These are phyloP conservation scores for Cladosporium sp. DNA, from an alignment of 2,329 filamentous ascomycete genomes.

Conservation along the genomic window DNA sequence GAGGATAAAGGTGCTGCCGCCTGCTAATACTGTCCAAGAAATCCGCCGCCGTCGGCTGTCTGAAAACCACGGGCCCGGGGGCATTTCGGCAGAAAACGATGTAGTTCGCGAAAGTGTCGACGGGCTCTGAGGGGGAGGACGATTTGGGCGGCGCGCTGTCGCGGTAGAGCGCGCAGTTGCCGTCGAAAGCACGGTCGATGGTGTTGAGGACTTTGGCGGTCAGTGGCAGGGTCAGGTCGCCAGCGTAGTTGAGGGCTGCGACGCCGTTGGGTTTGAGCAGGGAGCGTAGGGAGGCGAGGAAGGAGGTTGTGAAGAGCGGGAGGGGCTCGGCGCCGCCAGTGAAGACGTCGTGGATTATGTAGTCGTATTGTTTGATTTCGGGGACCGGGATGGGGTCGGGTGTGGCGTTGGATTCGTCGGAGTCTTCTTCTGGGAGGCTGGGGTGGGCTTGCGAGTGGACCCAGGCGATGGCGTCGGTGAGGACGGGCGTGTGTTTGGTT, in stretches of 20 bases:
- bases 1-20: constrained; percentile 63
- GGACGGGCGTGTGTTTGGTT: constrained; percentile 67
- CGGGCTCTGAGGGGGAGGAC: background rate
- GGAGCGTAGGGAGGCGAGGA: constrained; percentile 62
- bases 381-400: background rate
- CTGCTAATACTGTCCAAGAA: constrained; percentile 66
- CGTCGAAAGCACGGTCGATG: constrained; percentile 74
- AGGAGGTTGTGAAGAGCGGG: constrained; percentile 79
- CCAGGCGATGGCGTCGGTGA: constrained; percentile 75
- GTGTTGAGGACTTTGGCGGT: constrained; percentile 76
- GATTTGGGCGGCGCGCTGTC: constrained; percentile 55
- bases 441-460: constrained; percentile 32
- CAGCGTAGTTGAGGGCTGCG: constrained; percentile 94
- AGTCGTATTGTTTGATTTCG: constrained; percentile 58
- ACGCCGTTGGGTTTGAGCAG: constrained; percentile 73
- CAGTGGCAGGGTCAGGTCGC: constrained; percentile 71
- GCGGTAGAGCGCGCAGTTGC: constrained; percentile 76
- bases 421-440: constrained; percentile 11
- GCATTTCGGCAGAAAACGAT: constrained; percentile 85
- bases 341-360: constrained; percentile 96
- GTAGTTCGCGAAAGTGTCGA: constrained; percentile 72
- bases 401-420: background rate
- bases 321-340: constrained; percentile 91
- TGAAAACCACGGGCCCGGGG: constrained; percentile 49
- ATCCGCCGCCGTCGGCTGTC: constrained; percentile 58